Percentiles rank a stretch among this genome's conserved stretches.
Conservation (phyloP, 306 rosid genomes). For the Rubus idaeus region DNA sequence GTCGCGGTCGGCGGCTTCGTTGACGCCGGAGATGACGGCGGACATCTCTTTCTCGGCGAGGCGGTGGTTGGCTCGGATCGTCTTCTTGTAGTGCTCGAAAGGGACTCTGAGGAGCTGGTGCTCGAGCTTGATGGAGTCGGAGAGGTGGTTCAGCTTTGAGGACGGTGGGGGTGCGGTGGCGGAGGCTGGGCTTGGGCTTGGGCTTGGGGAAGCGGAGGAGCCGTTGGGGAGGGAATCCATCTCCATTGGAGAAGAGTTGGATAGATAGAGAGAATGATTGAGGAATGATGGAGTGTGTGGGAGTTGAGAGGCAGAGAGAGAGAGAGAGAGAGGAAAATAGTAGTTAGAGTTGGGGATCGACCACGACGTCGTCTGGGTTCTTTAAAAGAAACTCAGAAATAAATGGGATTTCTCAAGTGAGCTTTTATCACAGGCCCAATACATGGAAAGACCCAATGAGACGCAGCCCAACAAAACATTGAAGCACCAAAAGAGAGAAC, state of each 20-base stretch:
- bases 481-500: too few species aligned
- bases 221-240: slow-evolving; percentile 64
- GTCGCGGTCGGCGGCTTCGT: slow-evolving; percentile 48
- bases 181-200: slow-evolving; percentile 16
- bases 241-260: slow-evolving; percentile 26
- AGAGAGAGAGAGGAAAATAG: neutral
- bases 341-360: neutral
- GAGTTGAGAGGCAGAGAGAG: slow-evolving; percentile 3
- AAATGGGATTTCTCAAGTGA: too few species aligned
- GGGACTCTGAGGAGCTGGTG: slow-evolving; percentile 96
- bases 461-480: too few species aligned
- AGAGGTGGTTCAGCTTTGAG: slow-evolving; percentile 47
- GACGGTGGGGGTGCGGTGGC: slow-evolving; percentile 37
- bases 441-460: too few species aligned
- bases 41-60: slow-evolving; percentile 77
- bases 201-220: slow-evolving; percentile 34
- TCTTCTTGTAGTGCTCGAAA: slow-evolving; percentile 95
- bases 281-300: neutral
- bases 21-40: slow-evolving; percentile 65
- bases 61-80: slow-evolving; percentile 91
- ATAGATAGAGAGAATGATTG: slow-evolving; percentile 8
- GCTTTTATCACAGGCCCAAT: too few species aligned
- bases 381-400: too few species aligned
- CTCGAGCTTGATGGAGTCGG: slow-evolving; percentile 82
- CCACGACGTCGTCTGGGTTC: neutral